Evolutionary conservation across 1,284 basidiomycete genomes (phyloP), one percentile per base, ranked within the genome.

Genomic region (Apiotrichum brassicae): DNA sequence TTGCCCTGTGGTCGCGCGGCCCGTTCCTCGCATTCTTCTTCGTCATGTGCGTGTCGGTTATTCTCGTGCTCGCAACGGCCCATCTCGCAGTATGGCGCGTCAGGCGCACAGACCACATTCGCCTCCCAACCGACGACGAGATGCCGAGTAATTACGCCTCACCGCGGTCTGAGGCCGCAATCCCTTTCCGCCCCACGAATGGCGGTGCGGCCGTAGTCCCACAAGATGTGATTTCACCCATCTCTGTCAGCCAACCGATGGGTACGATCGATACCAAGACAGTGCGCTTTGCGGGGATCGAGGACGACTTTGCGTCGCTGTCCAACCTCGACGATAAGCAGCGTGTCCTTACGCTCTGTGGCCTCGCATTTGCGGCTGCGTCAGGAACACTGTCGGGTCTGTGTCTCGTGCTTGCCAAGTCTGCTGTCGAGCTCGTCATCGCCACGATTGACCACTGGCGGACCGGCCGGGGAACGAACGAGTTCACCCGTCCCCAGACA

Each of bases 381-480:
- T 90, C 87, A 2, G 93, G 92, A 0, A 91, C 90, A n/a, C 77
- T 97, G 16, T 90, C 87, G 1, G 93, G 92, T 24, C 86, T 95
- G 79, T 95, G 91, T 64, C 76, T 97, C 34, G 77, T 97, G 6
- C 87, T 97, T 54, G 92, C 93, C 28, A 97, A 97, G 76, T 89
- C 87, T 46, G 91, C 89, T 3, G 87, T 95, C 11, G 91, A 95
- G 72, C 77, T 97, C 9, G 77, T 97, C 9, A 76, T 97, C 53
- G 75, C 92, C 24, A 91, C 90, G 0, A 66, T 94, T 30, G 75
- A 78, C 7, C 51, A 67, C 53, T 66, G 59, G 51, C 48, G 63
- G 18, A 70, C 67, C 0, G 67, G 67, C 9, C 73, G 74, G 6
- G 86, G 86, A 4, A 73, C 84, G 38, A 95, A 94, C 65, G 91